A percentile compares a stretch with the other conserved stretches of the same genome.
phyloP scores from a whole-genome alignment of 495 filamentous ascomycete species.

The Pyrenula massariospora region DNA sequence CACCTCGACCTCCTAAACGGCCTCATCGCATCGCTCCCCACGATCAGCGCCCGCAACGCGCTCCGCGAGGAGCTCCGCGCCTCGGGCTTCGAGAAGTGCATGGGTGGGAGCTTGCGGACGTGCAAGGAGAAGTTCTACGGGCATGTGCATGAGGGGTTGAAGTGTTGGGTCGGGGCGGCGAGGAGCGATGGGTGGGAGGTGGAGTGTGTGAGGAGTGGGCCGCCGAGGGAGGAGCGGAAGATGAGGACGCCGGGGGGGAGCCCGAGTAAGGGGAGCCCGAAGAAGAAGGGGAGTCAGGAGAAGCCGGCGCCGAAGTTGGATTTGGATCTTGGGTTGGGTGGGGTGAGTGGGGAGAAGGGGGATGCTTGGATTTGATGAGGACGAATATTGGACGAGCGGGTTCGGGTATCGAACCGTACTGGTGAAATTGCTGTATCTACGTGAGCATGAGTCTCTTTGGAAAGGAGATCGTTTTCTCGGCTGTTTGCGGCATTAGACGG shows the following conservation, averaged over 20 bases:
- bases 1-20: constrained; percentile 92
- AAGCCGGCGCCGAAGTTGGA: constrained; percentile 40
- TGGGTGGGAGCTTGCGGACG: constrained; percentile 71
- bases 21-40: constrained; percentile 72
- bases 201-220: constrained; percentile 61
- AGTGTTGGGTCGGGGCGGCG: constrained; percentile 83
- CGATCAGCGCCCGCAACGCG: constrained; percentile 58
- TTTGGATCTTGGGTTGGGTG: constrained; percentile 34
- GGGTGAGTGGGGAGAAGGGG: constrained; percentile 1
- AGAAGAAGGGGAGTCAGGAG: constrained; percentile 28
- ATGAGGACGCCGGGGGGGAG: too few species aligned
- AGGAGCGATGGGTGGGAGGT: constrained; percentile 81
- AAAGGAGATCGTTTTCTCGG: too few species aligned
- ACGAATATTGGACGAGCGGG: background rate
- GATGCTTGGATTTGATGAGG: background rate
- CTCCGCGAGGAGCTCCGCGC: constrained; percentile 66
- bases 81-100: constrained; percentile 83
- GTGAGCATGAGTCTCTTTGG: too few species aligned
- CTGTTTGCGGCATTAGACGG: too few species aligned
- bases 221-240: constrained; percentile 27
- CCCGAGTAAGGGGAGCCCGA: constrained; percentile 33
- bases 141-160: constrained; percentile 74
- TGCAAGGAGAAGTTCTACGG: constrained; percentile 98
- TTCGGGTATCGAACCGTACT: too few species aligned
- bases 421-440: too few species aligned